These are phyloP conservation scores for Trametes coccinea DNA, from an alignment of 768 basidiomycete species.

Conservation along the genomic window DNA sequence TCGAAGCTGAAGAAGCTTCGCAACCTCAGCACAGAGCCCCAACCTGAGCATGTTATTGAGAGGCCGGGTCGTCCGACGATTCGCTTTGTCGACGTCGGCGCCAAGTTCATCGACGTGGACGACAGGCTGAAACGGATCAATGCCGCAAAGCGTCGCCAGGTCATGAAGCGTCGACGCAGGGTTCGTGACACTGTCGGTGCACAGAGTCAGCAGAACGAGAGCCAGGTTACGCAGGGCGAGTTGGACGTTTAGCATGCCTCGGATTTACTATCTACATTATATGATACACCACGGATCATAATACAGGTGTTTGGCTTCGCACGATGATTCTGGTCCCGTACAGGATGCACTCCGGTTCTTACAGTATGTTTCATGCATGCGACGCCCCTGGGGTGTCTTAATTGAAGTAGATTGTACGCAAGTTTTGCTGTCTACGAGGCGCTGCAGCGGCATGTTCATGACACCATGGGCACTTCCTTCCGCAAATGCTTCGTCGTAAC, in stretches of 20 bases:
- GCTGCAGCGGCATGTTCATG: too few relatives aligned
- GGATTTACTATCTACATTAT: constrained; percentile 3
- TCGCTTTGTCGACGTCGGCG: constrained; percentile 74
- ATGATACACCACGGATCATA: too few relatives aligned
- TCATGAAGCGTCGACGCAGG: constrained; percentile 11
- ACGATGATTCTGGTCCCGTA: too few relatives aligned
- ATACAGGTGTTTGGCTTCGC: too few relatives aligned
- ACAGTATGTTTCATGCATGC: too few relatives aligned
- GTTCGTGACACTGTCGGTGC: background rate
- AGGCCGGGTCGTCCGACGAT: constrained; percentile 53
- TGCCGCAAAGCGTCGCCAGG: constrained; percentile 42
- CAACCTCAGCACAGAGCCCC: constrained; percentile 5
- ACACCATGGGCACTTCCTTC: too few relatives aligned
- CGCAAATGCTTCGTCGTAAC: too few relatives aligned
- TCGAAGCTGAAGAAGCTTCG: constrained; percentile 44
- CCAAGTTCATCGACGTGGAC: constrained; percentile 61
- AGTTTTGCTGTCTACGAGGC: too few relatives aligned
- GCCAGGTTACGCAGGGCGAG: background rate
- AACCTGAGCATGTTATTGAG: constrained; percentile 18
- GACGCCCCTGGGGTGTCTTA: too few relatives aligned
- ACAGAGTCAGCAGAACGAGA: background rate
- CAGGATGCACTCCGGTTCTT: too few relatives aligned
- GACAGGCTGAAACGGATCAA: constrained; percentile 52
- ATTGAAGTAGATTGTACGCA: too few relatives aligned
- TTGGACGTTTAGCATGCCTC: background rate